phyloP scores from a whole-genome alignment of 805 yeast species.

The Starmerella tilneyi region DNA sequence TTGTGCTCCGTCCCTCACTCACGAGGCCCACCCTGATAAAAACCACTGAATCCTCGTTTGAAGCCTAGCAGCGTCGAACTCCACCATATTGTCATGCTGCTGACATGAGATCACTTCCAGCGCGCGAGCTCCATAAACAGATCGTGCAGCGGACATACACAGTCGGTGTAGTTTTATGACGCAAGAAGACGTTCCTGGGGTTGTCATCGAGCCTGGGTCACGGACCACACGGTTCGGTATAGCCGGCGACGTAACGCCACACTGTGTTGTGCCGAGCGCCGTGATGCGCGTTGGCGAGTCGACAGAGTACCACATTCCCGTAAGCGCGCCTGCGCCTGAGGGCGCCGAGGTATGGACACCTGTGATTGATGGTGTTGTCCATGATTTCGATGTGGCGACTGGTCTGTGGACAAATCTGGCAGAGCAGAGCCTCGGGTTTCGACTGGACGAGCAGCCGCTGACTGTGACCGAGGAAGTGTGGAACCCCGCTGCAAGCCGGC shows the following conservation, averaged over 20 bases:
- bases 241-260: constrained; percentile 86
- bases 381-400: constrained; percentile 77
- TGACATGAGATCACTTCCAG: too few species aligned
- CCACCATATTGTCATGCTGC: too few species aligned
- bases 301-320: constrained; percentile 23
- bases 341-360: constrained; percentile 25
- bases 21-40: too few species aligned
- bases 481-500: constrained; percentile 59
- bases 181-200: constrained; percentile 72
- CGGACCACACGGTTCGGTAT: constrained; percentile 71
- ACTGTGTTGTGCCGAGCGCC: constrained; percentile 59
- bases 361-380: constrained; percentile 27
- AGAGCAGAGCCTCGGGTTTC: constrained; percentile 40
- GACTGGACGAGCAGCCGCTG: constrained; percentile 62
- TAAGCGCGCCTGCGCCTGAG: constrained; percentile 12
- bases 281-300: constrained; percentile 13
- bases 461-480: constrained; percentile 80
- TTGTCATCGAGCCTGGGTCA: constrained; percentile 87
- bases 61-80: too few species aligned
- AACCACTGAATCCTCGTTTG: too few species aligned
- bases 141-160: not conserved
- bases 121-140: not conserved
- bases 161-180: not conserved
- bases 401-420: constrained; percentile 62
- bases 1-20: too few species aligned